Evolutionary conservation across 2,329 filamentous ascomycete species (phyloP).

Genomic region (Tolypocladium nubicola): DNA sequence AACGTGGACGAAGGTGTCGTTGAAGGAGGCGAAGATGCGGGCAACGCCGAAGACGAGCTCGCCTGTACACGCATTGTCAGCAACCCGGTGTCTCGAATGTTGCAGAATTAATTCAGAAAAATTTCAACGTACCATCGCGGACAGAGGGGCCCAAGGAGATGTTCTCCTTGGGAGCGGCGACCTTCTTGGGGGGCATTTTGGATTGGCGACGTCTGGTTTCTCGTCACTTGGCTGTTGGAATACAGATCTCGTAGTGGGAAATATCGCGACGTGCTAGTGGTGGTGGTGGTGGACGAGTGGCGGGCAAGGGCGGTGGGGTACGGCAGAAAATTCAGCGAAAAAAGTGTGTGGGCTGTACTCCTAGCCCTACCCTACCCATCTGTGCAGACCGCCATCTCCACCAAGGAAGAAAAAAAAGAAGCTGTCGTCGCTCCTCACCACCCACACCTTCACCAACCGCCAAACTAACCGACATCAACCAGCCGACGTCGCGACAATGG

Average conservation of each 20-base stretch:
- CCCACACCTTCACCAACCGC: slow-evolving; percentile 15
- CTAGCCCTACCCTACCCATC: slow-evolving; percentile 23
- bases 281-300: slow-evolving; percentile 15
- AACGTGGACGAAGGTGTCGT: slow-evolving; percentile 94
- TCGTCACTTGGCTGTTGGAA: slow-evolving; percentile 24
- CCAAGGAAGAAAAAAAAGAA: slow-evolving; percentile 8
- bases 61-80: slow-evolving; percentile 39
- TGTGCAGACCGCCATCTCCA: neutral
- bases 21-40: slow-evolving; percentile 91
- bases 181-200: slow-evolving; percentile 94
- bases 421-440: slow-evolving; percentile 3
- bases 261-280: slow-evolving; percentile 11
- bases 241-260: slow-evolving; percentile 15
- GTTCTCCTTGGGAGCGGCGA: slow-evolving; percentile 84
- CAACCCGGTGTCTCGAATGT: neutral
- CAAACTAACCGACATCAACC: slow-evolving; percentile 28
- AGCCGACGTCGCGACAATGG: slow-evolving; percentile 31
- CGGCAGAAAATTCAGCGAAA: slow-evolving; percentile 21
- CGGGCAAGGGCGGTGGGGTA: slow-evolving; percentile 21
- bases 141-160: slow-evolving; percentile 95
- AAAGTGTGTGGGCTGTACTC: slow-evolving; percentile 10
- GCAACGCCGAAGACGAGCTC: slow-evolving; percentile 97
- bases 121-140: slow-evolving; percentile 66
- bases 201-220: slow-evolving; percentile 25
- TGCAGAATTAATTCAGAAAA: neutral